Conservation (phyloP, 2,329 filamentous ascomycete genomes). For the Claviceps monticola region DNA sequence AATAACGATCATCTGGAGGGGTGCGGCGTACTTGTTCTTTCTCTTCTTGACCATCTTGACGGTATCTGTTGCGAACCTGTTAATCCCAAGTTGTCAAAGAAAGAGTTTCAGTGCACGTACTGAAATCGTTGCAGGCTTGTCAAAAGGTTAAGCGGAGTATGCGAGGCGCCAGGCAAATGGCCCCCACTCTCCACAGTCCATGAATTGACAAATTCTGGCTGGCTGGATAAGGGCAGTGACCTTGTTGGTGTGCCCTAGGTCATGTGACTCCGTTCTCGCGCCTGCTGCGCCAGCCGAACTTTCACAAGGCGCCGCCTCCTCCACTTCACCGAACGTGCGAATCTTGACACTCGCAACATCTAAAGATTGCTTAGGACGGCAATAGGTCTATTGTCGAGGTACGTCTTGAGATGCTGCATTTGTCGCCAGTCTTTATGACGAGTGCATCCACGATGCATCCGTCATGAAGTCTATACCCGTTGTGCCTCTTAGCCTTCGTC, state of each 20-base stretch:
- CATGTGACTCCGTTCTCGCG: constrained; percentile 11
- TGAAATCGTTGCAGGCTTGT: not conserved
- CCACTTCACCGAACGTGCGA: constrained; percentile 10
- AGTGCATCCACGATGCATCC: constrained; percentile 16
- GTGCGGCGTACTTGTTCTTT: constrained; percentile 46
- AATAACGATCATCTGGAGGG: not conserved
- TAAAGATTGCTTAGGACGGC: constrained; percentile 50
- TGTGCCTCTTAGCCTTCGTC: constrained; percentile 1
- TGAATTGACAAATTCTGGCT: constrained; percentile 2
- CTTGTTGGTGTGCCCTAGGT: constrained; percentile 13
- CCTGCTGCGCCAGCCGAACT: constrained; percentile 12
- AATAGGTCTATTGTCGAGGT: constrained; percentile 48
- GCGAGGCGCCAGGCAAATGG: not conserved
- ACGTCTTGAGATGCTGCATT: constrained; percentile 40
- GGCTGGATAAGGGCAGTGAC: constrained; percentile 10
- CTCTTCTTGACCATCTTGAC: constrained; percentile 60
- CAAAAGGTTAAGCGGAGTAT: constrained; percentile 3
- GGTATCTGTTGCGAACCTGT: constrained; percentile 32
- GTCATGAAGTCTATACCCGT: constrained; percentile 16
- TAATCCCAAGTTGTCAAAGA: constrained; percentile 16
- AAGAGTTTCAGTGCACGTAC: constrained; percentile 6
- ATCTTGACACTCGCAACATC: constrained; percentile 30
- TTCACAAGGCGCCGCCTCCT: constrained; percentile 17
- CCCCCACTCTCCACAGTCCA: constrained; percentile 7
- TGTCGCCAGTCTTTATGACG: constrained; percentile 13